Percentiles rank a stretch among this genome's conserved stretches.
Conservation (phyloP, 2,329 filamentous ascomycete species). For the Pyrenophora graminea region DNA sequence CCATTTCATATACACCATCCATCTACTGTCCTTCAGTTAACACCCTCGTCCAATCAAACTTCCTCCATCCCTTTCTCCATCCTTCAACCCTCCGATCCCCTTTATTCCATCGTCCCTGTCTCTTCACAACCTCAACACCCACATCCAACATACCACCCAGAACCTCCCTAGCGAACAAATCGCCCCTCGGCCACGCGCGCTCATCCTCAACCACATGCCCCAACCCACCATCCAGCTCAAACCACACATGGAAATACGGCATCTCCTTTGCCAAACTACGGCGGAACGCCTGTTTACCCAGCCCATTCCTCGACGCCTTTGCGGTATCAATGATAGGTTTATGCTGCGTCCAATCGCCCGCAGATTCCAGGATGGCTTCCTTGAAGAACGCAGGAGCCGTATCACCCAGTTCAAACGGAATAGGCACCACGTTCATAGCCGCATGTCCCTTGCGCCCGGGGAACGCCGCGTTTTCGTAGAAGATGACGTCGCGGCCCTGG, state of each 20-base stretch:
- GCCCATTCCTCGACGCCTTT: slow-evolving; percentile 64
- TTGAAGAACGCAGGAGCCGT: slow-evolving; percentile 93
- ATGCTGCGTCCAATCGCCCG: slow-evolving; percentile 96
- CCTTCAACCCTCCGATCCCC: slow-evolving; percentile 70
- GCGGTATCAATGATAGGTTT: slow-evolving; percentile 90
- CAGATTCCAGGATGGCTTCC: slow-evolving; percentile 85
- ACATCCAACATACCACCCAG: slow-evolving; percentile 89
- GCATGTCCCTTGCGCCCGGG: slow-evolving; percentile 81
- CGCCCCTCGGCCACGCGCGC: slow-evolving; percentile 82
- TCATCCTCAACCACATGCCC: slow-evolving; percentile 91
- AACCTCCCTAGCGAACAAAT: slow-evolving; percentile 89
- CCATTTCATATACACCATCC: no score
- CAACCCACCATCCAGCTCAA: slow-evolving; percentile 85
- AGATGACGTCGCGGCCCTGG: slow-evolving; percentile 87
- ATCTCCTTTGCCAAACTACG: slow-evolving; percentile 87
- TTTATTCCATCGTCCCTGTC: slow-evolving; percentile 82
- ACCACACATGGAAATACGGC: slow-evolving; percentile 98
- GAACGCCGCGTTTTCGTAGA: slow-evolving; percentile 94
- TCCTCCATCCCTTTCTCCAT: slow-evolving; percentile 84
- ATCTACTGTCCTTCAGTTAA: slow-evolving; percentile 53
- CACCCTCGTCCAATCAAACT: slow-evolving; percentile 85
- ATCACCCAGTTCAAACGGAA: slow-evolving; percentile 89
- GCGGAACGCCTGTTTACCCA: slow-evolving; percentile 82
- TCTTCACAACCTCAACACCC: slow-evolving; percentile 81
- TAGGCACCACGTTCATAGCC: slow-evolving; percentile 80